Base-by-base conservation (phyloP, 225 moss, liverwort and hornwort species). In the Climacium dendroides region DNA sequence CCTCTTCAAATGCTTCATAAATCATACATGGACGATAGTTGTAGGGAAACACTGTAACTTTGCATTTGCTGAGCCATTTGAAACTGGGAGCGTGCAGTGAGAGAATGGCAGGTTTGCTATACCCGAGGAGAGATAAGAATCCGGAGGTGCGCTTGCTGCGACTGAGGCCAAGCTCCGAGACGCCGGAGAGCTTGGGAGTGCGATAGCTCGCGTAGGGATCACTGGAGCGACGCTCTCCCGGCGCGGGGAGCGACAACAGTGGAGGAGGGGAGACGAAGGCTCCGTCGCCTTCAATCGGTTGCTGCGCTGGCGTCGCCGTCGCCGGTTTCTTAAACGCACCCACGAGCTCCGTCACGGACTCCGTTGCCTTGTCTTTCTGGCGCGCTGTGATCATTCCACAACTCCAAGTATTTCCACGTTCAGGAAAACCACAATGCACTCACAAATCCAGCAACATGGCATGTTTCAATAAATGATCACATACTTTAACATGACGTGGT, bases 351-450 rank as follows among this genome's bases (percentile, higher is more conserved):
- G 94, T 92, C 41, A 97, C 97, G 41, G 95, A 95, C 81, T 96
- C 97, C 10, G 97, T 93, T 25, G 97, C 98, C 88, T 91, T 90
- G 76, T 97, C 98, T 86, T 93, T 90, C 92, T 98, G 97, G 84
- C 98, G 94, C 62, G 97, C 98, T 96, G 90, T 87, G 35, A 59
- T 80, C 85, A 79, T 61, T 53, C 72, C 79, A 88, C 35, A 54
- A 19, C 22, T 8, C 59, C 45, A 63, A 30, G 60, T 41, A 50
- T 30, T 59, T 28, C 19, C 52, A 30, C 52, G 16, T 48, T 84
- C 69, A 84, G 59, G 66, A 54, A 47, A 59, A 39, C 25, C 19
- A 32, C 34, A 41, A 53, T 59, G 35, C 78, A 18, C 62, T 81
- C 74, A 62, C 53, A 34, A 74, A 34, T 32, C 26, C 54, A 74